These are phyloP conservation scores for Biancaea sappan DNA, from an alignment of 306 rosid species.

Conservation along the genomic window DNA sequence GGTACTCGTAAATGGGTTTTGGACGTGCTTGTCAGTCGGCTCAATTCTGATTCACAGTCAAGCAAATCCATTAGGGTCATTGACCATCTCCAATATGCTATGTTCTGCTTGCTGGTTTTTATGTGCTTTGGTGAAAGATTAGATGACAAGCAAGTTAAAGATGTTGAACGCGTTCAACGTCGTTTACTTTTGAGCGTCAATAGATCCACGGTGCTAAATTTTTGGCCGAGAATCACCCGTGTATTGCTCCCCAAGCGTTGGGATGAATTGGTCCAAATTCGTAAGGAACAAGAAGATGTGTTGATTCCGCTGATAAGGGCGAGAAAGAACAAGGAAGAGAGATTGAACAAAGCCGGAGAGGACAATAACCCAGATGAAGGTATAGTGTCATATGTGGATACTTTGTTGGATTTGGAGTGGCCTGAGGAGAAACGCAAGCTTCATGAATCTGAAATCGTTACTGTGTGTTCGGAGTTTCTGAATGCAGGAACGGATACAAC, in stretches of 20 bases:
- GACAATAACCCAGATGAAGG: neutral
- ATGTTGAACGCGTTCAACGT: conserved; percentile 1
- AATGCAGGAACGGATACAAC: conserved; percentile 6
- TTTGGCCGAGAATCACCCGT: neutral
- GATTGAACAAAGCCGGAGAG: neutral
- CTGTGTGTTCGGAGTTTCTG: neutral
- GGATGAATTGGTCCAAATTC: neutral
- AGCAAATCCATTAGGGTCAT: neutral
- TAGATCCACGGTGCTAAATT: neutral
- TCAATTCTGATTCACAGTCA: neutral
- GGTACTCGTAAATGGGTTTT: neutral
- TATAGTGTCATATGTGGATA: conserved; percentile 6
- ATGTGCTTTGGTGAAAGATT: conserved; percentile 13
- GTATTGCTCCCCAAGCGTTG: neutral
- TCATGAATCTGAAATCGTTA: neutral
- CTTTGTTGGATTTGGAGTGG: conserved; percentile 1
- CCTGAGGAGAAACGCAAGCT: conserved; percentile 21
- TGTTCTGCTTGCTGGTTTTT: conserved; percentile 17
- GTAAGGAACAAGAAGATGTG: neutral
- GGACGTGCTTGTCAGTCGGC: neutral
- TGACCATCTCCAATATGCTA: conserved; percentile 4
- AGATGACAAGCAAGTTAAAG: neutral
- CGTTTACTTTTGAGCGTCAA: neutral
- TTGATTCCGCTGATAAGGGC: conserved; percentile 9
- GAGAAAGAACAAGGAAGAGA: conserved; percentile 15